Conservation (phyloP, 441 rosid genomes). For the Brassica balearica region DNA sequence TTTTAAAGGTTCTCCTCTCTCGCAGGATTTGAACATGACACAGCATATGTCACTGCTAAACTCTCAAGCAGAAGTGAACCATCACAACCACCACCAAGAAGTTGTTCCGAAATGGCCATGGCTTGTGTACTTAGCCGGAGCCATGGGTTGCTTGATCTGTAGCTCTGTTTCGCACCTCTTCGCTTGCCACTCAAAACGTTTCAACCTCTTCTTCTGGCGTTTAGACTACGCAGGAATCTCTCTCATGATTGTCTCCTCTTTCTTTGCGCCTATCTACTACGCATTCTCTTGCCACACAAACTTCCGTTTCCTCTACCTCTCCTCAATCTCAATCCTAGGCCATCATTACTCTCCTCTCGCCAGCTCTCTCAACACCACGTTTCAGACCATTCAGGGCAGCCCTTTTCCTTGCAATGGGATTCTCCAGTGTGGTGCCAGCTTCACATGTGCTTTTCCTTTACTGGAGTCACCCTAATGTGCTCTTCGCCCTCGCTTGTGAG, state of each 20-base stretch:
- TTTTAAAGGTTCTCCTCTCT: not conserved
- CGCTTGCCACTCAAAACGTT: conserved; percentile 82
- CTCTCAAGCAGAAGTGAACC: conserved; percentile 19
- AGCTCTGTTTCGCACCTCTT: conserved; percentile 93
- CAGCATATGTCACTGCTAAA: conserved; percentile 35
- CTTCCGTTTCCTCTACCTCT: conserved; percentile 60
- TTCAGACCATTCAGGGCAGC: conserved; percentile 72
- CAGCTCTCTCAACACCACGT: conserved; percentile 61
- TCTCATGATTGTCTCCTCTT: conserved; percentile 82
- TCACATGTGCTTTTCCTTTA: conserved; percentile 64
- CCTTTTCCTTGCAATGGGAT: conserved; percentile 81
- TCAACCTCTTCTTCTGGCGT: conserved; percentile 89
- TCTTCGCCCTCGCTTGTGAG: conserved; percentile 64
- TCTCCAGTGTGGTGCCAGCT: conserved; percentile 81
- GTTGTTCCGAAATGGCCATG: conserved; percentile 81
- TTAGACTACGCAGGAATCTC: conserved; percentile 94
- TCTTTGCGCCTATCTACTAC: conserved; percentile 87
- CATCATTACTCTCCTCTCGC: conserved; percentile 76
- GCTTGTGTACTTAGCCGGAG: conserved; percentile 78
- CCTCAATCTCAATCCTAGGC: conserved; percentile 68
- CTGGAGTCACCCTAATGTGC: conserved; percentile 68
- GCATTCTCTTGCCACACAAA: conserved; percentile 73
- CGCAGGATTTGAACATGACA: conserved; percentile 56
- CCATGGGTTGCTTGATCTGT: conserved; percentile 84
- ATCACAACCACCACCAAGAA: conserved; percentile 32